Base-by-base conservation (phyloP, 352 stramenopile genomes). In the Phytopythium ostracodes region DNA sequence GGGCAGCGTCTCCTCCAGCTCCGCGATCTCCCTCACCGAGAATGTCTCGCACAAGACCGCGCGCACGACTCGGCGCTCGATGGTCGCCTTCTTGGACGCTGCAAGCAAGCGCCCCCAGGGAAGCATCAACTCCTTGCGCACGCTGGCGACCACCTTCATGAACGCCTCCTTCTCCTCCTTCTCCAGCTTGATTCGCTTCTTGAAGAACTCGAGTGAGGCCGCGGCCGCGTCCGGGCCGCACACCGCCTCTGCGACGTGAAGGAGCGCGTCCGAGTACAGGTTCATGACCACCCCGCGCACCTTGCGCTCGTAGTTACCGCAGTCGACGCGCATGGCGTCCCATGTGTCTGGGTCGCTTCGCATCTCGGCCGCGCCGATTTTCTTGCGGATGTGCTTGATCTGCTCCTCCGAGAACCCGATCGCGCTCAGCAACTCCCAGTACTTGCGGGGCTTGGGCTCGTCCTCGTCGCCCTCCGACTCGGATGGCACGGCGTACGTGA, bases 291-390 rank as follows among this genome's bases (percentile, higher is more conserved):
- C 35, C 2, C 6, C 24, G 11, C 53, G 53, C 35, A 35, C 53
- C 33, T 33, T 43, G n/a, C 38, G 53, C 35, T 59, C 53, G n/a
- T 49, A 46, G 33, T 25, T 35, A n/a, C 33, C 27, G 53, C 20
- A 35, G 17, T 54, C 62, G 4, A 52, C 56, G 17, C 64, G 61
- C 3, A 46, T 50, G 49, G 52, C 49, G 17, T 71, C 60, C 31
- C 65, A 71, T 49, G 62, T 59, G 54, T 36, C 47, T 20, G 47
- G 65, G 50, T 61, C 60, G 17, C 56, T 56, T 35, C 65, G 60
- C 15, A 71, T 61, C 17, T 56, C 60, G 9, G 53, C 53, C 35
- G 35, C 35, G 53, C 53, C 53, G 4, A 59, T 59, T n/a, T 36
- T 35, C 53, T 42, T 33, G 5, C 53, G 31, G 11, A 59, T 22